Evolutionary conservation across 805 yeast species (phyloP).

Genomic region (Candida nanaspora): DNA sequence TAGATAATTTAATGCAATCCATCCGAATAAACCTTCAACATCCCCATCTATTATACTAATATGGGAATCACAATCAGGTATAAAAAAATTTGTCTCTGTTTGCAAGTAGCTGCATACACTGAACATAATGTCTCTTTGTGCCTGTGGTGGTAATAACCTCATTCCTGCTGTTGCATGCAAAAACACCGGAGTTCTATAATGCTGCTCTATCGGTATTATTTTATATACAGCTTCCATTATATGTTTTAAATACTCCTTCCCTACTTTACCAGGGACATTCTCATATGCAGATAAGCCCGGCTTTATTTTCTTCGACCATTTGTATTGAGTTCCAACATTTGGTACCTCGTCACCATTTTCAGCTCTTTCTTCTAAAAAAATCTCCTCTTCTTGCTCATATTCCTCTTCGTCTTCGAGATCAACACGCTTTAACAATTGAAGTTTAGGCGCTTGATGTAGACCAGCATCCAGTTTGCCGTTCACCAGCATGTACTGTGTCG

Average conservation of each 20-base stretch:
- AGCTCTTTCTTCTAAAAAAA: neutral
- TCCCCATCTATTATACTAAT: conserved; percentile 58
- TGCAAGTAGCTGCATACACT: conserved; percentile 44
- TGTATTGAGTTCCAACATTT: conserved; percentile 22
- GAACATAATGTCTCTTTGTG: conserved; percentile 34
- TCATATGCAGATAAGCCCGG: conserved; percentile 54
- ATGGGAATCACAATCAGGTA: conserved; percentile 59
- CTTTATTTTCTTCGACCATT: conserved; percentile 44
- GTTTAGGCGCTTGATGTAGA: conserved; percentile 7
- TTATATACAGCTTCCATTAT: conserved; percentile 41
- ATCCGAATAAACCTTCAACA: conserved; percentile 58
- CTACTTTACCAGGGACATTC: conserved; percentile 40
- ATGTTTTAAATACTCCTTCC: conserved; percentile 41
- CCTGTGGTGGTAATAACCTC: conserved; percentile 47
- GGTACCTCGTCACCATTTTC: conserved; percentile 12
- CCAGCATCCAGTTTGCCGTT: conserved; percentile 8
- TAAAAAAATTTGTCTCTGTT: conserved; percentile 38
- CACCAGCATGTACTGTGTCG: conserved; percentile 24
- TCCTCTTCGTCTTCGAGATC: conserved; percentile 2
- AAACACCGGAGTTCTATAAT: conserved; percentile 56
- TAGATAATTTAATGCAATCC: conserved; percentile 57
- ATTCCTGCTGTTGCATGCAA: conserved; percentile 68
- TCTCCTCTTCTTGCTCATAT: conserved; percentile 4
- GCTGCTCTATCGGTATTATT: conserved; percentile 55
- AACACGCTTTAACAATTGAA: conserved; percentile 14